Evolutionary conservation across 257 asterid genomes (phyloP), one percentile per base, ranked within the genome.

Genomic region (Solanum tacnaense): DNA sequence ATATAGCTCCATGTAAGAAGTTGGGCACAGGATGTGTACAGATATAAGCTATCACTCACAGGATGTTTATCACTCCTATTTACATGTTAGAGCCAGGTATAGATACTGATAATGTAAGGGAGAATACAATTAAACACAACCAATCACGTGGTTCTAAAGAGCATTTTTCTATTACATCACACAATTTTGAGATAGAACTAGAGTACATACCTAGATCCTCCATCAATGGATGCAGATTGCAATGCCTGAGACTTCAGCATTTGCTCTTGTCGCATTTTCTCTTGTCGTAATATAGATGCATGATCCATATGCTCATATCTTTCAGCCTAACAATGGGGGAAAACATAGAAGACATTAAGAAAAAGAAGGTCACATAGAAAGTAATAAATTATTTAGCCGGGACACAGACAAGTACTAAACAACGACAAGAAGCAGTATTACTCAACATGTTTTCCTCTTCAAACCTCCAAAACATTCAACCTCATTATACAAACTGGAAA

Each of bases 261-360:
- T 89, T 95, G 93, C 84, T 94, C 99, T 89, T 96, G 98, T 89
- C 98, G 93, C 89, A 92, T 70, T 90, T 95, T 93, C 86, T 94
- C 99, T 89, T 96, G 98, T 88, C 98, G 89, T 25, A 93, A 87
- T 74, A 90, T 67, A 72, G 96, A 86, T 74, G 95, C 91, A 90
- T 93, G 96, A 83, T 96, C 98, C 92, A 92, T 56, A 89, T 91
- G 98, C 68, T 94, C 98, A 90, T 97, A 95, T 85, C 93, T 67
- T 91, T 96, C 96, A 76, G 95, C 90, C 98, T 95, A 23, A 87
- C 68, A 76, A 15, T 34, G 21, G 49, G 34, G 4, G 27, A 13
- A 9, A 39, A 25, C 58, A 75, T 56, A 23, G 78, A 12, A 70
- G 36, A 88, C 70, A 18, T 70, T n/a, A 82, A 31, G 49, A 31